Percentiles rank a stretch among this genome's conserved stretches.
phyloP scores from a whole-genome alignment of 495 filamentous ascomycete species.

The Melanomma pulvis-pyrius region DNA sequence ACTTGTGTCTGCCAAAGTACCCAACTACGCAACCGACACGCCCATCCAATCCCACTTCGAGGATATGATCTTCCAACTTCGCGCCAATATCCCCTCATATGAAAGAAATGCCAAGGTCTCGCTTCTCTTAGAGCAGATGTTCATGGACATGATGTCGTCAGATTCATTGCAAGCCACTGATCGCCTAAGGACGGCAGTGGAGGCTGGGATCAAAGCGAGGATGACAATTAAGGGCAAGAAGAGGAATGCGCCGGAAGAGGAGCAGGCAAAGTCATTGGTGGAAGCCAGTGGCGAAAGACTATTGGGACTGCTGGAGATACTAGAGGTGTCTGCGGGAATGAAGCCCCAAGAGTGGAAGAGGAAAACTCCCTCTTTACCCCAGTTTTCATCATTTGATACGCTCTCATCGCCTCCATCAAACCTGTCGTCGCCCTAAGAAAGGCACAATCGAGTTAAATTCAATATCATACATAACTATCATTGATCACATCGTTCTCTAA shows the following conservation, averaged over 20 bases:
- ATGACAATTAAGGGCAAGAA: constrained; percentile 53
- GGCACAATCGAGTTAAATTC: not conserved
- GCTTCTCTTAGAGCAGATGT: constrained; percentile 70
- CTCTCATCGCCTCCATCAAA: constrained; percentile 4
- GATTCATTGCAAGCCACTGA: constrained; percentile 50
- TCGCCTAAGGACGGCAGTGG: constrained; percentile 55
- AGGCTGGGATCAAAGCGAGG: constrained; percentile 66
- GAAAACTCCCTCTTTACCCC: not conserved
- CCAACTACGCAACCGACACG: constrained; percentile 48
- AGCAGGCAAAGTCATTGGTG: constrained; percentile 21
- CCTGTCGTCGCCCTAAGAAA: not conserved
- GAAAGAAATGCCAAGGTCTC: constrained; percentile 82
- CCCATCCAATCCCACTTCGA: constrained; percentile 57
- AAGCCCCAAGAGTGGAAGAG: not conserved
- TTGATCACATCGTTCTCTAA: too few species aligned
- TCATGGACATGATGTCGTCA: constrained; percentile 45
- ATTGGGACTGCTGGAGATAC: constrained; percentile 28
- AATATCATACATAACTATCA: not conserved
- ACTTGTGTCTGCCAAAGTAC: constrained; percentile 62
- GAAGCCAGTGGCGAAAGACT: constrained; percentile 19
- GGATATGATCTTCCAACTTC: constrained; percentile 69
- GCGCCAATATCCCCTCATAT: constrained; percentile 62
- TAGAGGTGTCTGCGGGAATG: constrained; percentile 26
- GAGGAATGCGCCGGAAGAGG: constrained; percentile 23
- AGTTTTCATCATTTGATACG: not conserved